Conservation (phyloP, 768 basidiomycete species). For the Leucosporidium yakuticum region DNA sequence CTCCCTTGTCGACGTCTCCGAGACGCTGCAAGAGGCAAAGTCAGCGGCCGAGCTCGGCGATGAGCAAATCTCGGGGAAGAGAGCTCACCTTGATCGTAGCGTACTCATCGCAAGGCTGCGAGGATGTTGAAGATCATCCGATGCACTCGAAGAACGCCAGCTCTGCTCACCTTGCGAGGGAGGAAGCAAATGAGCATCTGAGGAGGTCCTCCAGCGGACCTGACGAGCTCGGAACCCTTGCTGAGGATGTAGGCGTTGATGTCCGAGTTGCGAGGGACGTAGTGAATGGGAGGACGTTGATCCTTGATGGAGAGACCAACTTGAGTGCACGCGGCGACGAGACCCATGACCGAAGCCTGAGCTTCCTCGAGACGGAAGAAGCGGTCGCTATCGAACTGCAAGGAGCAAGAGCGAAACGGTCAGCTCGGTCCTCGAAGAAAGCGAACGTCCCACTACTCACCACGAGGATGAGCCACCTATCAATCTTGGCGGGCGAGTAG, state of each 20-base stretch:
- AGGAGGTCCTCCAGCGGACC: background rate
- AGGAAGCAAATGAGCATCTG: constrained; percentile 14
- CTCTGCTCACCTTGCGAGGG: background rate
- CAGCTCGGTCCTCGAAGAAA: background rate
- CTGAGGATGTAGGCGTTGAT: background rate
- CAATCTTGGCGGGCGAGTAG: background rate
- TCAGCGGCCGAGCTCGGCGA: background rate
- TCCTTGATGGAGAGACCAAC: background rate
- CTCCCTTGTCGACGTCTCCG: constrained; percentile 29
- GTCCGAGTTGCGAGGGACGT: constrained; percentile 8
- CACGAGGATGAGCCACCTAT: background rate
- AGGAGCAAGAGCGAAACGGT: background rate
- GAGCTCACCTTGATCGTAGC: background rate
- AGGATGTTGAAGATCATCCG: too few species aligned
- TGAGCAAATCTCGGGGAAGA: too few species aligned
- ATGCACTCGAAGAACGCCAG: too few species aligned
- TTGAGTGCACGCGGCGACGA: background rate
- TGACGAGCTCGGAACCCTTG: background rate
- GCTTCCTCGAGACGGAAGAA: constrained; percentile 5
- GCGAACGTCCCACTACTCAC: background rate
- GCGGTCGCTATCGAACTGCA: background rate
- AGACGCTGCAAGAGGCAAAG: constrained; percentile 18
- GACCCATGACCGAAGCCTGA: constrained; percentile 1
- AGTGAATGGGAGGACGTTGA: constrained; percentile 1
- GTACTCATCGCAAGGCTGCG: background rate